Percentiles rank a stretch among this genome's conserved stretches.
These are phyloP conservation scores for Udeniomyces megalosporus DNA, from an alignment of 768 basidiomycete species.

Conservation along the genomic window DNA sequence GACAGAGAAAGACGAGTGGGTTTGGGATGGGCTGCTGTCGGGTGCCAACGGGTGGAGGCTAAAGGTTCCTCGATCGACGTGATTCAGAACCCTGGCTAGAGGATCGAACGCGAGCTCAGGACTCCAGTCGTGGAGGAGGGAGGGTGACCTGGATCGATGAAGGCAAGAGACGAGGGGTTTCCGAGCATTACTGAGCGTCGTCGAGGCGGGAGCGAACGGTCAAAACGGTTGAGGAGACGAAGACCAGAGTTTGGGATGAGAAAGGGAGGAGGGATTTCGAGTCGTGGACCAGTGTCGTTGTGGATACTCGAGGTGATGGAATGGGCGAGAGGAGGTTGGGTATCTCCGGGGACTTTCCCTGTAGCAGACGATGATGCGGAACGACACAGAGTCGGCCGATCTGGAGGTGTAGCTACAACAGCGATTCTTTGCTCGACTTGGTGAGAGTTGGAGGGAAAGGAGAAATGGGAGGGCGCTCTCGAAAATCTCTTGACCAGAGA, in stretches of 20 bases:
- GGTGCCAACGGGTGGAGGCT: neutral
- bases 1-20: neutral
- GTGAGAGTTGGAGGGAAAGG: too few species aligned
- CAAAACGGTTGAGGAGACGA: neutral
- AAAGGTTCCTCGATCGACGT: too few species aligned
- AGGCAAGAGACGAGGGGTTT: neutral
- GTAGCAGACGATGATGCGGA: neutral
- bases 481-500: too few species aligned
- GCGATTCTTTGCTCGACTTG: conserved; percentile 15
- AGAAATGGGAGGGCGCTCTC: neutral
- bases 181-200: too few species aligned
- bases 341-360: conserved; percentile 15
- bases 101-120: neutral
- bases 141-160: neutral
- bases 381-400: neutral
- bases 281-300: too few species aligned
- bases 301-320: too few species aligned
- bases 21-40: neutral
- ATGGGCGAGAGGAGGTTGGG: neutral
- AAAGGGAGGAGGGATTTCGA: neutral
- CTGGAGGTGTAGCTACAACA: conserved; percentile 1
- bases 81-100: neutral
- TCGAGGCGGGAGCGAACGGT: neutral
- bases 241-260: neutral
- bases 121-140: neutral